Percentiles rank a stretch among this genome's conserved stretches.
Conservation (phyloP, 2,329 filamentous ascomycete genomes). For the Fusarium nematophilum region DNA sequence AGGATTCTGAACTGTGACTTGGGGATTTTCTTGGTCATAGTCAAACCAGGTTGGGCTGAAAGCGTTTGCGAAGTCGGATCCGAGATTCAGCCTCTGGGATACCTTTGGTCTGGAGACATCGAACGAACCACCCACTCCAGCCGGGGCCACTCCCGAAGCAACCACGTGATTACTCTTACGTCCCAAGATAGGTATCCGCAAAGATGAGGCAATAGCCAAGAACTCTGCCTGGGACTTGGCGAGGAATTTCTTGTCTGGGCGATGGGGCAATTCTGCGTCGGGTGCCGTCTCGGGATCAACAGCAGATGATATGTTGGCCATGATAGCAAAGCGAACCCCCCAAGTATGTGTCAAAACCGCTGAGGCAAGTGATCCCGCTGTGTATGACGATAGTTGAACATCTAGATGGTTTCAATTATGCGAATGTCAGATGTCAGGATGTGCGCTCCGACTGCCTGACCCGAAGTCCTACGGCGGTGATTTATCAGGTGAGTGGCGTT, state of each 20-base stretch:
- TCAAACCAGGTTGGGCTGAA: not conserved
- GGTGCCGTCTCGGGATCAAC: not conserved
- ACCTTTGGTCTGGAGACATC: not conserved
- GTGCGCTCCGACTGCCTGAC: too few relatives aligned
- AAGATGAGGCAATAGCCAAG: not conserved
- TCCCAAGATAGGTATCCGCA: slow-evolving; percentile 1
- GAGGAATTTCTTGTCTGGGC: slow-evolving; percentile 1
- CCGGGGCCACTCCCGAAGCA: not conserved
- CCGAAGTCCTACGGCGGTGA: too few relatives aligned
- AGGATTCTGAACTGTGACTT: too few relatives aligned
- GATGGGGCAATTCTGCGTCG: not conserved
- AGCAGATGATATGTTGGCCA: not conserved
- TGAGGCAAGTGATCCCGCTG: too few relatives aligned
- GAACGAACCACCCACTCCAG: not conserved
- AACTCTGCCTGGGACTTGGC: slow-evolving; percentile 8
- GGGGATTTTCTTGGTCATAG: too few relatives aligned
- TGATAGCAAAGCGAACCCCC: not conserved
- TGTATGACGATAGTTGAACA: too few relatives aligned
- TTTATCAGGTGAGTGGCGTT: too few relatives aligned
- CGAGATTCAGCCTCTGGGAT: not conserved
- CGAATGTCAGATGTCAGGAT: too few relatives aligned
- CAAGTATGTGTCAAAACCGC: too few relatives aligned
- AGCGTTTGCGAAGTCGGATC: not conserved
- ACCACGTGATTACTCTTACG: slow-evolving; percentile 5
- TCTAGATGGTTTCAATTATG: too few relatives aligned